Conservation (phyloP, 257 asterid species). For the Misopates orontium region DNA sequence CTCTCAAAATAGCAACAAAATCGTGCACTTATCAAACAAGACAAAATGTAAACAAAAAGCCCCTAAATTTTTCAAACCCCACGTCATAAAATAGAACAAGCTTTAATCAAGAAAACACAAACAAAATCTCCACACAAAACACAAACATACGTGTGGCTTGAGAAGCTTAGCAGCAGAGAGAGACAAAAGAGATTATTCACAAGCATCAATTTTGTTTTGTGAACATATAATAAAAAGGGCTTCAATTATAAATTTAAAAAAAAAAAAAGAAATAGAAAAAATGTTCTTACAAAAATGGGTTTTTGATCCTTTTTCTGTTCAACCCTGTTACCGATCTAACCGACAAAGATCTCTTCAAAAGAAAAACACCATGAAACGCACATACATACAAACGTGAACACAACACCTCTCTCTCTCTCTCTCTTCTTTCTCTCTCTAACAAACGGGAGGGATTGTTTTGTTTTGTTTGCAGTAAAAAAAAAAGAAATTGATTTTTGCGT, state of each 20-base stretch:
- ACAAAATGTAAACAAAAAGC: slow-evolving; percentile 6
- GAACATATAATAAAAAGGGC: slow-evolving; percentile 17
- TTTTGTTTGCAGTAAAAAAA: slow-evolving; percentile 16
- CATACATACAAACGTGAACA: slow-evolving; percentile 40
- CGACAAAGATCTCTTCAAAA: slow-evolving; percentile 16
- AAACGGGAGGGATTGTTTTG: too few species aligned
- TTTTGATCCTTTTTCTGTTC: slow-evolving; percentile 21
- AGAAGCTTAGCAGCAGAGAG: slow-evolving; percentile 26
- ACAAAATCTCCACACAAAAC: not conserved
- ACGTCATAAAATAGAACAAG: slow-evolving; percentile 14
- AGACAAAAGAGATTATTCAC: not conserved
- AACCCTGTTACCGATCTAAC: slow-evolving; percentile 41
- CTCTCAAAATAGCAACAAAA: slow-evolving; percentile 1
- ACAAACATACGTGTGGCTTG: not conserved
- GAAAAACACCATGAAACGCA: slow-evolving; percentile 23
- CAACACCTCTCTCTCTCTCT: slow-evolving; percentile 36
- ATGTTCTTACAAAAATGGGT: slow-evolving; percentile 35
- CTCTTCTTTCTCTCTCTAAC: slow-evolving; percentile 31
- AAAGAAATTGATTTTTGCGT: too few species aligned
- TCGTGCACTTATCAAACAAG: slow-evolving; percentile 6
- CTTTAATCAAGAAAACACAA: slow-evolving; percentile 1
- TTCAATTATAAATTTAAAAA: not conserved
- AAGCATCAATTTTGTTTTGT: too few species aligned
- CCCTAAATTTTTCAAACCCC: slow-evolving; percentile 9
- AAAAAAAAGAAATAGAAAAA: not conserved